These are phyloP conservation scores for Cairneyella variabilis DNA, from an alignment of 495 filamentous ascomycete species.

Conservation along the genomic window DNA sequence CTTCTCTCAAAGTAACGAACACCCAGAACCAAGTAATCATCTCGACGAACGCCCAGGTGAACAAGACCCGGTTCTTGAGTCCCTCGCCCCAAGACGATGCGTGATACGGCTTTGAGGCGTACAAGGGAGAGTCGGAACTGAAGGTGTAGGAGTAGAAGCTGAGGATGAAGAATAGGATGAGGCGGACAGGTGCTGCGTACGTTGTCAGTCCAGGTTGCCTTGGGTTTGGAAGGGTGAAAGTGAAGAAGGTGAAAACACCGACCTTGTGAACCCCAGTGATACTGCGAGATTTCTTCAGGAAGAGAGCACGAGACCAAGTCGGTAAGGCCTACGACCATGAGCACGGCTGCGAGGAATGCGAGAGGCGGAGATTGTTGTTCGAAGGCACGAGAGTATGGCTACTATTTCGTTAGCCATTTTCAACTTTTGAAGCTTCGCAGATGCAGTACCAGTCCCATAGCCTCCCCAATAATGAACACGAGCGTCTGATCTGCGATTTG, in stretches of 20 bases:
- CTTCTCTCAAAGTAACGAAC: constrained; percentile 50
- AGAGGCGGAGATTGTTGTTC: constrained; percentile 60
- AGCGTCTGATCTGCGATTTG: constrained; percentile 73
- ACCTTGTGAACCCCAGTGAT: constrained; percentile 69
- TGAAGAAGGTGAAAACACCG: constrained; percentile 53
- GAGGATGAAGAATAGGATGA: constrained; percentile 60
- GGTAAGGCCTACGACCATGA: constrained; percentile 61
- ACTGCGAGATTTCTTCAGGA: constrained; percentile 60
- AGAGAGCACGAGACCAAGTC: constrained; percentile 72
- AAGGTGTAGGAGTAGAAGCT: constrained; percentile 67
- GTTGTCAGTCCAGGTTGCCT: constrained; percentile 21
- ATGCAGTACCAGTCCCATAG: constrained; percentile 66
- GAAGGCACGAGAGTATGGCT: constrained; percentile 51
- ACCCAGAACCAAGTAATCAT: constrained; percentile 88
- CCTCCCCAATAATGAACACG: constrained; percentile 78
- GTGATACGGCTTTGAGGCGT: constrained; percentile 25
- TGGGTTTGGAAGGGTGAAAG: constrained; percentile 19
- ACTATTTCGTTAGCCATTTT: constrained; percentile 15
- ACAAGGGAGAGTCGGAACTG: constrained; percentile 36
- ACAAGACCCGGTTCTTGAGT: constrained; percentile 74
- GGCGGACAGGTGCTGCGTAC: constrained; percentile 53
- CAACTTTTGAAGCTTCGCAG: not conserved
- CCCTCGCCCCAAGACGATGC: constrained; percentile 46
- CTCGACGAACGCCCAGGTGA: constrained; percentile 82
- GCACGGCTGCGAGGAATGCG: constrained; percentile 66